A percentile compares a stretch with the other conserved stretches of the same genome.
Conservation (phyloP, 1,139 yeast species). For the Debaryomyces fabryi region DNA sequence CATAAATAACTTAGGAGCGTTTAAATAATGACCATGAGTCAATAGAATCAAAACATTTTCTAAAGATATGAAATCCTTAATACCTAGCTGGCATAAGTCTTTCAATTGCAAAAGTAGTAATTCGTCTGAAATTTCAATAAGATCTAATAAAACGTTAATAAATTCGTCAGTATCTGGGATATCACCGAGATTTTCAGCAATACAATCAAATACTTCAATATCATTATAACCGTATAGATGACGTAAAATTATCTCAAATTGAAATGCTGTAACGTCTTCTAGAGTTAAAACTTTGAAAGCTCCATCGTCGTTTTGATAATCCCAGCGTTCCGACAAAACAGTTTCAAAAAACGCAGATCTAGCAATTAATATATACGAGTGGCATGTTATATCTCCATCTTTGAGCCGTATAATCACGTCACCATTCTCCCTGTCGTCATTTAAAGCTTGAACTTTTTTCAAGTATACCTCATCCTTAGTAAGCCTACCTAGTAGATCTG, state of each 20-base stretch:
- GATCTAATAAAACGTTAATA: conserved; percentile 57
- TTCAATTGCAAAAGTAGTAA: conserved; percentile 62
- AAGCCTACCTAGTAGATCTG: conserved; percentile 19
- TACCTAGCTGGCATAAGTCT: conserved; percentile 60
- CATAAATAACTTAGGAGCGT: conserved; percentile 57
- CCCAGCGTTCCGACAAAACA: conserved; percentile 60
- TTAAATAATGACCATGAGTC: conserved; percentile 53
- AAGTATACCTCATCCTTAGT: conserved; percentile 10
- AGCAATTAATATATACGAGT: conserved; percentile 53
- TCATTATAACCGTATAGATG: conserved; percentile 62
- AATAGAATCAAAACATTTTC: conserved; percentile 65
- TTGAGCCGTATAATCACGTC: conserved; percentile 34
- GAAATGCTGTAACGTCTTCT: conserved; percentile 40
- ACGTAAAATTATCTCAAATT: conserved; percentile 54
- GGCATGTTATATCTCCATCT: conserved; percentile 47
- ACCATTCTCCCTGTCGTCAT: conserved; percentile 17
- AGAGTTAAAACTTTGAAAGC: conserved; percentile 37
- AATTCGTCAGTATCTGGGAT: conserved; percentile 42
- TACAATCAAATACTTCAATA: conserved; percentile 45
- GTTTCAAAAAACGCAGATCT: conserved; percentile 70
- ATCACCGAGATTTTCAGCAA: conserved; percentile 12
- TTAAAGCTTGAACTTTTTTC: conserved; percentile 16
- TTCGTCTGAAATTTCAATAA: conserved; percentile 67
- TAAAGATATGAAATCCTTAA: conserved; percentile 59
- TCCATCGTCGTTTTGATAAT: conserved; percentile 16